Conservation (phyloP, 2,329 filamentous ascomycete genomes). For the Exutisphaerella laricina region DNA sequence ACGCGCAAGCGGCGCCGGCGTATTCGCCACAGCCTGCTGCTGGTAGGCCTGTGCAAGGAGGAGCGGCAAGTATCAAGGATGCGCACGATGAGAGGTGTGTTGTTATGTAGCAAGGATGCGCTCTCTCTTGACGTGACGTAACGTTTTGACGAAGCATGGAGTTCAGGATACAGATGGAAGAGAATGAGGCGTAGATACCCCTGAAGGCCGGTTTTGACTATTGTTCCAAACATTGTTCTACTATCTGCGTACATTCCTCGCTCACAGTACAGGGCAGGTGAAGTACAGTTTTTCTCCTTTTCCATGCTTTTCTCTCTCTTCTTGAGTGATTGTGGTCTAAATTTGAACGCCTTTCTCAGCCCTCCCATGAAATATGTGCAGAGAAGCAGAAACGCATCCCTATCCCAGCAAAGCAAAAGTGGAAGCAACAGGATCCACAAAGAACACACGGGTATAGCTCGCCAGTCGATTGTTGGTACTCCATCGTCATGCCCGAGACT, state of each 20-base stretch:
- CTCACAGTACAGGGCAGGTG: too few species aligned
- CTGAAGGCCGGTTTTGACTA: too few species aligned
- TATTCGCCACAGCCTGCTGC: conserved; percentile 12
- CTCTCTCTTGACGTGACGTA: not conserved
- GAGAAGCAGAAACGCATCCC: not conserved
- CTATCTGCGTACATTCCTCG: too few species aligned
- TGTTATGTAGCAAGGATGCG: conserved; percentile 40
- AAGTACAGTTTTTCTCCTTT: too few species aligned
- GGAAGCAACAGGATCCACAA: not conserved
- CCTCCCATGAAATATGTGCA: not conserved
- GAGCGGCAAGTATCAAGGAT: conserved; percentile 26
- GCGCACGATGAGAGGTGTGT: conserved; percentile 38
- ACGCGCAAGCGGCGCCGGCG: conserved; percentile 3
- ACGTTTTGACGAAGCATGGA: not conserved
- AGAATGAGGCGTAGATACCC: conserved; percentile 1
- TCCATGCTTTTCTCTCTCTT: too few species aligned
- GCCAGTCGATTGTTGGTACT: not conserved
- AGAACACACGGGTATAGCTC: not conserved
- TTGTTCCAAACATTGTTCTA: too few species aligned
- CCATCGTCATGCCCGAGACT: not conserved
- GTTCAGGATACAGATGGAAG: not conserved
- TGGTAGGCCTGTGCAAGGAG: conserved; percentile 11
- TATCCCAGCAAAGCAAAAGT: too few species aligned
- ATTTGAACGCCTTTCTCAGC: too few species aligned
- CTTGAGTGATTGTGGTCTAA: too few species aligned